Evolutionary conservation across 1,284 basidiomycete species (phyloP).

Genomic region (Polyporus tsugae): DNA sequence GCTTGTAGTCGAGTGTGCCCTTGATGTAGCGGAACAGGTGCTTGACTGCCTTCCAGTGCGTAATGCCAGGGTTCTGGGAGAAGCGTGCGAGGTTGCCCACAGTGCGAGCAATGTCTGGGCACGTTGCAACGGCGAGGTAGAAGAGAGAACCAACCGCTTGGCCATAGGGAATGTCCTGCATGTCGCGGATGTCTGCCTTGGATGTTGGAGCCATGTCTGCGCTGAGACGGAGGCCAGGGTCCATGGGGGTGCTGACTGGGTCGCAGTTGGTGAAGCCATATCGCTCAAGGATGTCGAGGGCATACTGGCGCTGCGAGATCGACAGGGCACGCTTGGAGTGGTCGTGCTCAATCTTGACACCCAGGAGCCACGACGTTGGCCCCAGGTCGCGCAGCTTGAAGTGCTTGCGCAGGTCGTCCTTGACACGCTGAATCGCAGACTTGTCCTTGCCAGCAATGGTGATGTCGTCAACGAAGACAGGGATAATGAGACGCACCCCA

Average conservation of each 20-base stretch:
- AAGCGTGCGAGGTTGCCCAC: constrained; percentile 20
- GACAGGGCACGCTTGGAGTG: constrained; percentile 9
- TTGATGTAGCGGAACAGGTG: constrained; percentile 37
- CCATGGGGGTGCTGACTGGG: constrained; percentile 17
- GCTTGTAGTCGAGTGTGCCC: constrained; percentile 17
- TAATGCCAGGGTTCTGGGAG: constrained; percentile 20
- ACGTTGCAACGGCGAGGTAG: constrained; percentile 15
- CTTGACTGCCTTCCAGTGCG: constrained; percentile 34
- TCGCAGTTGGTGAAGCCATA: constrained; percentile 16
- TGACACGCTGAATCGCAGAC: constrained; percentile 19
- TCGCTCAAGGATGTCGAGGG: constrained; percentile 1
- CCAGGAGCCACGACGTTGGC: constrained; percentile 14
- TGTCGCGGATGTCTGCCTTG: neutral
- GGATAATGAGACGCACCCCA: constrained; percentile 16
- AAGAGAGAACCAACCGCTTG: constrained; percentile 18
- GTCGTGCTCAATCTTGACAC: constrained; percentile 19
- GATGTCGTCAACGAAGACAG: constrained; percentile 17
- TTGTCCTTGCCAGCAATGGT: constrained; percentile 11
- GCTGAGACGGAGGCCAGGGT: constrained; percentile 15
- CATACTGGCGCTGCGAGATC: constrained; percentile 20
- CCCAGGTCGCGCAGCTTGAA: constrained; percentile 31
- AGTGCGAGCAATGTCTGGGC: constrained; percentile 23
- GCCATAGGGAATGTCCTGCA: constrained; percentile 17
- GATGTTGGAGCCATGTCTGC: constrained; percentile 1
- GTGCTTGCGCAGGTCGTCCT: constrained; percentile 25